Base-by-base conservation (phyloP, 768 basidiomycete species). In the Holtermanniella nyarrowii region DNA sequence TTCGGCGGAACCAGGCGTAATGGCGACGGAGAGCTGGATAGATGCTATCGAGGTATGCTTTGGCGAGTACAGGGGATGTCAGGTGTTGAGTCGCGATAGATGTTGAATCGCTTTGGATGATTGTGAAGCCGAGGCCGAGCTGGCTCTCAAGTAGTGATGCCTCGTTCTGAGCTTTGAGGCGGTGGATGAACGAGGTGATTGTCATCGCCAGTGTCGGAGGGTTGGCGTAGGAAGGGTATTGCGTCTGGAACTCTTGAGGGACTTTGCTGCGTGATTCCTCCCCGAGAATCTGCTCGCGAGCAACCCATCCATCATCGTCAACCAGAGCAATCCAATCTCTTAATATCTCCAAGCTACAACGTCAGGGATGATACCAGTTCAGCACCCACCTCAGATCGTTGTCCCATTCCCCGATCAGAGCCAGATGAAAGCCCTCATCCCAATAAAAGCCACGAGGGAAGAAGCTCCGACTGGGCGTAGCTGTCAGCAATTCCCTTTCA, bases 401-500 rank as follows among this genome's bases (percentile, higher is more conserved):
- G 64, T 97, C 93, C 85, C 86, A 91, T 62, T 83, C 81, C 16
- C 88, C 88, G 42, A 97, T 86, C 58, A 91, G 83, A 26, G 89
- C 72, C 25, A 96, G 73, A 72, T 97, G 91, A 76, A 97, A 97
- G 1, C 91, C 91, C 72, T 97, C 91, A 70, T 97, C 91, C 91
- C 91, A 97, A 71, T 97, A 97, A 73, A 97, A 97, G 16, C 91
- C 91, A 68, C 91, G 77, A 0, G 91, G 91, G 76, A 97, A 97
- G 76, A 97, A 97, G 59, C 88, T 89, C 27, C 93, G 78, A 65
- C 89, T 93, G 3, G 91, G 91, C 0, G 93, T 97, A 0, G 88
- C 90, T 5, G 91, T 93, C 57, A 95, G 72, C 18, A 97, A 73
- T 18, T 81, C 79, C 53, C 76, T 81, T 5, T 86, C 83, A 26